These are phyloP conservation scores for Vitis rupestris DNA, from an alignment of 164 flowering plant species.

Conservation along the genomic window DNA sequence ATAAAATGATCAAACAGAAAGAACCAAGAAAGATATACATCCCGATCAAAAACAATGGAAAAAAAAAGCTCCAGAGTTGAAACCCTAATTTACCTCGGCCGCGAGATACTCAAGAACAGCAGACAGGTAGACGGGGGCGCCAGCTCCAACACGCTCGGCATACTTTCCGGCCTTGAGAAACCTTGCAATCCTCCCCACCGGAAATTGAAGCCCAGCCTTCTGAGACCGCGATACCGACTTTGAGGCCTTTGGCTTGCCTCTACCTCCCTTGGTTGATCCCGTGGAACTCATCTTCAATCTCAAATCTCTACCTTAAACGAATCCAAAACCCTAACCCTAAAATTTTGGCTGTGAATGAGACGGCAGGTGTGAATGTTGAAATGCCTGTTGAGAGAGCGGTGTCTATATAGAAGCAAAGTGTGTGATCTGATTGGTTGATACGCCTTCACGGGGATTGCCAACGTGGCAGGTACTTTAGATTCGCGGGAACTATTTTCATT, in stretches of 20 bases:
- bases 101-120: conserved; percentile 66
- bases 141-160: conserved; percentile 64
- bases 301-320: no score
- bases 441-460: conserved; percentile 30
- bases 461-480: conserved; percentile 20
- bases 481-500: conserved; percentile 14
- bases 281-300: conserved; percentile 30
- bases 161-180: conserved; percentile 60
- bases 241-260: conserved; percentile 49
- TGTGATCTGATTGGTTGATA: conserved; percentile 22
- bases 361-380: background rate
- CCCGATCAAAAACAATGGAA: background rate
- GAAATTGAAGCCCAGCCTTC: conserved; percentile 59
- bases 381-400: background rate
- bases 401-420: conserved; percentile 11
- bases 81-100: conserved; percentile 36
- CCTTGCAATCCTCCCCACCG: conserved; percentile 57
- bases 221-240: conserved; percentile 51
- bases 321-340: conserved; percentile 19
- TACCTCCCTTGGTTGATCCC: conserved; percentile 39
- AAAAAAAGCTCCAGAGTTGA: background rate
- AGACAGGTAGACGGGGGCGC: conserved; percentile 61
- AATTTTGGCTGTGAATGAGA: background rate
- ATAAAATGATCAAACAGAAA: no score
- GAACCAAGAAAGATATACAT: no score